A percentile compares a stretch with the other conserved stretches of the same genome.
Evolutionary conservation across 371 early-diverging fungal species (phyloP).

Genomic region (Phascolomyces articulosus): DNA sequence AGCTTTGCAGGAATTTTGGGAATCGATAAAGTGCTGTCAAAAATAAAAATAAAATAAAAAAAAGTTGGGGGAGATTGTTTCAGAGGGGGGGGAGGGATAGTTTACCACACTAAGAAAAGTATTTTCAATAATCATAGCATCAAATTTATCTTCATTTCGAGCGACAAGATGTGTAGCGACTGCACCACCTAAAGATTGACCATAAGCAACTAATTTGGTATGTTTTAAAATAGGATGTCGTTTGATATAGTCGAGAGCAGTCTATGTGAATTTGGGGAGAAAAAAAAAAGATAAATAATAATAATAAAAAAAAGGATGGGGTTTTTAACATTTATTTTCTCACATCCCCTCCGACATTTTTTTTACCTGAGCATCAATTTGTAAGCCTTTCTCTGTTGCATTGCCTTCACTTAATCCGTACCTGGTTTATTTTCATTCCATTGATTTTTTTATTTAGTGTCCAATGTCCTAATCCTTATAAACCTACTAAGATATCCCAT

Average conservation of each 20-base stretch:
- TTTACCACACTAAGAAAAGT: constrained; percentile 89
- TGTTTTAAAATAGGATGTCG: constrained; percentile 75
- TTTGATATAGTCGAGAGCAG: constrained; percentile 82
- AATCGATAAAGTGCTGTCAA: neutral
- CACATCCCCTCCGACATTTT: neutral
- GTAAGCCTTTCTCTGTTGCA: constrained; percentile 85
- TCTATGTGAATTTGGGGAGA: constrained; percentile 36
- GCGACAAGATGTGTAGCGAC: constrained; percentile 87
- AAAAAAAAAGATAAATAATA: too few relatives aligned
- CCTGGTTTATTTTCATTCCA: too few relatives aligned
- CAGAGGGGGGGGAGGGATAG: too few relatives aligned
- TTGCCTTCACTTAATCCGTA: constrained; percentile 91
- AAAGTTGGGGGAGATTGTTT: too few relatives aligned
- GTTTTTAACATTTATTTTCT: too few relatives aligned
- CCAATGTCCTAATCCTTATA: too few relatives aligned
- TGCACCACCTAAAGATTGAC: constrained; percentile 96
- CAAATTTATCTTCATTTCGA: constrained; percentile 73
- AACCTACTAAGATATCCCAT: too few relatives aligned
- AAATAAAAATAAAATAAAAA: neutral
- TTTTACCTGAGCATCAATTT: constrained; percentile 85
- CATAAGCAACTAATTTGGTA: constrained; percentile 85
- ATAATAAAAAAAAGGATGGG: neutral
- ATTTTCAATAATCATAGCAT: constrained; percentile 91
- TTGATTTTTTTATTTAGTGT: neutral
- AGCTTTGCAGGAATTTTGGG: too few relatives aligned